These are phyloP conservation scores for Picea abies DNA, from an alignment of 83 land plant genomes.

Conservation along the genomic window DNA sequence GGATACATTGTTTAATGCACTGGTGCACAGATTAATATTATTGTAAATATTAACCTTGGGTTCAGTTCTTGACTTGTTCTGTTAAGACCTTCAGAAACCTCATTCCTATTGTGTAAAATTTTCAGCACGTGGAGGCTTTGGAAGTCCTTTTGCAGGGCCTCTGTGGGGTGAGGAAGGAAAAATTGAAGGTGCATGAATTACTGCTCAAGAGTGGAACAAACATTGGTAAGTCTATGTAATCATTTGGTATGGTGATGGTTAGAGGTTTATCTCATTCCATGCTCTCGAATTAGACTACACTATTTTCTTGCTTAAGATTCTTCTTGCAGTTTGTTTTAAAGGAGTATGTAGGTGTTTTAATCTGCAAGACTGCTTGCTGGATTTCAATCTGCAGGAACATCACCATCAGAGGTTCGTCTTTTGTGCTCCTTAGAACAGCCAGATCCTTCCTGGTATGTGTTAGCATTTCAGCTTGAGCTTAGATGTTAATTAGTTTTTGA, in stretches of 20 bases:
- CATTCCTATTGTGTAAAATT: constrained; percentile 1
- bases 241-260: background rate
- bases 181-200: constrained; percentile 83
- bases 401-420: constrained; percentile 62
- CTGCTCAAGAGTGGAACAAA: constrained; percentile 86
- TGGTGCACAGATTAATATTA: too few species aligned
- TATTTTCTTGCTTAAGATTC: background rate
- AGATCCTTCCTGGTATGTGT: constrained; percentile 61
- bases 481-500: background rate
- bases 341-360: background rate
- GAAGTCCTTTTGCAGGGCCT: constrained; percentile 93
- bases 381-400: constrained; percentile 36
- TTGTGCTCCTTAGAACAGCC: constrained; percentile 71
- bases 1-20: background rate
- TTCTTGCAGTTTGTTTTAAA: background rate
- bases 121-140: constrained; percentile 94
- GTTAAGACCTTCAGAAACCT: background rate
- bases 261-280: background rate
- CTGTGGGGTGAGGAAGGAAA: constrained; percentile 80
- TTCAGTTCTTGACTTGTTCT: background rate
- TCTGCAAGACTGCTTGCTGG: background rate
- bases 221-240: constrained; percentile 50
- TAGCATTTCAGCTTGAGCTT: background rate
- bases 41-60: too few species aligned
- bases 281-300: background rate